phyloP scores from a whole-genome alignment of 257 asterid species.

The Primulina eburnea region DNA sequence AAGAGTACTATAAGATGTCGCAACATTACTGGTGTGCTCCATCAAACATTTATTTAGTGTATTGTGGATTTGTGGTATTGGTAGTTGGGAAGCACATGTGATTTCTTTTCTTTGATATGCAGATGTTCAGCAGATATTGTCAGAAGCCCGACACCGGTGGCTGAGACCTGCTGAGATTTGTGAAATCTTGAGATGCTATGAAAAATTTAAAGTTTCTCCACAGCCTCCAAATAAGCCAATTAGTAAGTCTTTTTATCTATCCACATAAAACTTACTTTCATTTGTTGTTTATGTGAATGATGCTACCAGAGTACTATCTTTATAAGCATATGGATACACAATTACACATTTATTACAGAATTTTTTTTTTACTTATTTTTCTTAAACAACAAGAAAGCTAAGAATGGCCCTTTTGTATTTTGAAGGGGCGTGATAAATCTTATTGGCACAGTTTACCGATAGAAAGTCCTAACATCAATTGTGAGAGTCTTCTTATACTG shows the following conservation, averaged over 20 bases:
- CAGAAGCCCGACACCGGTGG: slow-evolving; percentile 87
- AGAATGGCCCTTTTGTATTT: background rate
- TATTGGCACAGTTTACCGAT: background rate
- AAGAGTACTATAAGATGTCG: background rate
- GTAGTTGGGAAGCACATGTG: slow-evolving; percentile 11
- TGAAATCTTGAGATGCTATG: slow-evolving; percentile 72
- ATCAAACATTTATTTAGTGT: slow-evolving; percentile 2
- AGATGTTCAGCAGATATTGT: slow-evolving; percentile 74
- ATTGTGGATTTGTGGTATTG: slow-evolving; percentile 3
- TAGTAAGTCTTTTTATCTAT: slow-evolving; percentile 47
- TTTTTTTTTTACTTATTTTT: no score
- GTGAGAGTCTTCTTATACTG: background rate
- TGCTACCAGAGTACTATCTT: background rate
- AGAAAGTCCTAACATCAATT: background rate
- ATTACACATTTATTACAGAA: background rate
- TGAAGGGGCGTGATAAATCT: background rate
- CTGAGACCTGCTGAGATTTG: slow-evolving; percentile 92
- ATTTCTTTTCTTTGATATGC: slow-evolving; percentile 34
- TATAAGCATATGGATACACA: background rate
- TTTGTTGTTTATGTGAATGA: background rate
- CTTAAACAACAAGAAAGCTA: background rate
- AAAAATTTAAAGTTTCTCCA: slow-evolving; percentile 63
- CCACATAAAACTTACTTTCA: no score
- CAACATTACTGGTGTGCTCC: slow-evolving; percentile 6
- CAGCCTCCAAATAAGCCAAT: slow-evolving; percentile 88